Evolutionary conservation across 2,329 filamentous ascomycete genomes (phyloP), one percentile per base, ranked within the genome.

Genomic region (Triangularia setosa): DNA sequence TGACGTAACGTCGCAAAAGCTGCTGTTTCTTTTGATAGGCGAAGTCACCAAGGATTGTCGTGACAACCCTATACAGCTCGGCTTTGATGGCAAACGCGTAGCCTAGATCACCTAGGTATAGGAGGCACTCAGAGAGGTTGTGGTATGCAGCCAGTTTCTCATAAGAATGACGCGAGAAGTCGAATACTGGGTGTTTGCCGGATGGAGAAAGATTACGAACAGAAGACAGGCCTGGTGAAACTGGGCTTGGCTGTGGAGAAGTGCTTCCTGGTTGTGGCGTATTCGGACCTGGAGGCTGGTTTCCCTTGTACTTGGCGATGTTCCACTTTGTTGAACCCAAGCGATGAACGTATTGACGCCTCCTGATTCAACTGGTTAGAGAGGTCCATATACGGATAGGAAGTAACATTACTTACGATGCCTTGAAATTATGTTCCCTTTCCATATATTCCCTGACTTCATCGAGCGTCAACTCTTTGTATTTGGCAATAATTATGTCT

Each of bases 261-360:
- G 2, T 11, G 48, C 18, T 23, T 11, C 21, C 14, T 53, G 9
- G 24, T 4, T 21, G n/a, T 53, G 12, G 9, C 48, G 8, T 9
- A 25, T 53, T 24, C 30, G 4, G 9, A 12, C 2, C 30, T 12
- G 7, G 9, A 12, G 30, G 9, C 9, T 33, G 30, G 7, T 12
- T 12, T 33, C 1, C 30, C 23, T 27, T 27, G 61, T 71, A 71
- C 56, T 68, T 71, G 3, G 8, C 48, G 16, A 67, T 25, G 1
- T 24, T 18, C 69, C 69, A 71, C 16, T 61, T 58, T 53, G 8
- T 1, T 4, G 12, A 23, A 5, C 56, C 44, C 0, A 71, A 4
- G 2, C 58, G 54, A 27, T 70, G 64, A 11, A 67, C 35, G 16
- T 66, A 67, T 30, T 70, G 68, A 2, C 69, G 61, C 9, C 48